A percentile compares a stretch with the other conserved stretches of the same genome.
These are phyloP conservation scores for Bipolaris cookei DNA, from an alignment of 2,329 filamentous ascomycete species.

Conservation along the genomic window DNA sequence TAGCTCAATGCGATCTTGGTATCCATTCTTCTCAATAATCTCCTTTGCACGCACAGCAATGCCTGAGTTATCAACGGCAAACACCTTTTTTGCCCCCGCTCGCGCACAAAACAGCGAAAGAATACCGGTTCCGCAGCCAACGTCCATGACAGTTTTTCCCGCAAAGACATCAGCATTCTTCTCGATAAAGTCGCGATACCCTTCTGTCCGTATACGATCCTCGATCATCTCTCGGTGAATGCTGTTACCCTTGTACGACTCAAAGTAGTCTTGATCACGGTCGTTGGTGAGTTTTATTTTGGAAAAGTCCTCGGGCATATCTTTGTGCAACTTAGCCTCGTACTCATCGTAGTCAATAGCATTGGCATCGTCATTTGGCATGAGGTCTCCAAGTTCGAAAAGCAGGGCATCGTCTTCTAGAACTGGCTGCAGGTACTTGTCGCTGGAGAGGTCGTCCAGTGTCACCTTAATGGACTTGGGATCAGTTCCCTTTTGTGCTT, in stretches of 20 bases:
- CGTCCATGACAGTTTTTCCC: slow-evolving; percentile 86
- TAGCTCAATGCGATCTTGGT: slow-evolving; percentile 76
- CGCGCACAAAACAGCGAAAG: slow-evolving; percentile 93
- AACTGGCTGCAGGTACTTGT: slow-evolving; percentile 81
- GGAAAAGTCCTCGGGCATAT: slow-evolving; percentile 42
- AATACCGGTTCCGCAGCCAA: slow-evolving; percentile 83
- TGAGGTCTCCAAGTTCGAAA: slow-evolving; percentile 82
- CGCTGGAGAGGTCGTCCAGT: slow-evolving; percentile 70
- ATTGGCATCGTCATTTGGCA: slow-evolving; percentile 37
- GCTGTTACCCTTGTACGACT: slow-evolving; percentile 68
- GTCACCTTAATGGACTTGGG: slow-evolving; percentile 61
- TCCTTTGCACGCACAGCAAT: slow-evolving; percentile 87
- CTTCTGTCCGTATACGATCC: slow-evolving; percentile 83
- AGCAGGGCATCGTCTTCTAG: slow-evolving; percentile 89
- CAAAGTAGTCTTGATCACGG: slow-evolving; percentile 67
- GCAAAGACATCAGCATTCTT: slow-evolving; percentile 86
- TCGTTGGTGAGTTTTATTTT: slow-evolving; percentile 47
- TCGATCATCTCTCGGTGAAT: slow-evolving; percentile 98
- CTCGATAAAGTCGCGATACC: slow-evolving; percentile 95
- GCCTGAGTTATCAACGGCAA: slow-evolving; percentile 89
- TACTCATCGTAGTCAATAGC: slow-evolving; percentile 43
- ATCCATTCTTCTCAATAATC: slow-evolving; percentile 81
- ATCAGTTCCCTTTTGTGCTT: slow-evolving; percentile 48
- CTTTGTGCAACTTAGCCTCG: slow-evolving; percentile 52
- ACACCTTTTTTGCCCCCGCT: slow-evolving; percentile 83